Evolutionary conservation across 202 grass and related monocot genomes (phyloP).

Genomic region (Miscanthus sacchariflorus): DNA sequence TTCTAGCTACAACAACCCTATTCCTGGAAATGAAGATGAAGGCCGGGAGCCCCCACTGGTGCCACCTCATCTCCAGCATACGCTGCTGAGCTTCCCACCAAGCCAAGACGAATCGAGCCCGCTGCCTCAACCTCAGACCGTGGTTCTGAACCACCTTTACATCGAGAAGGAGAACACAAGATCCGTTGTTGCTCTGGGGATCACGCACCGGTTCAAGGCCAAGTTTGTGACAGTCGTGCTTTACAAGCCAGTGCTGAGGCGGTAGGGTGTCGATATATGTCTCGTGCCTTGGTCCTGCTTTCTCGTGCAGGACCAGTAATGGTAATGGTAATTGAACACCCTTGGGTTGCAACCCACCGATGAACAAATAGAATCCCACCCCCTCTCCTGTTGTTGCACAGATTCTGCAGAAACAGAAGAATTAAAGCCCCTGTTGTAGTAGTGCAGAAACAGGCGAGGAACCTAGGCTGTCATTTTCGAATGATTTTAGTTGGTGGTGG

Average conservation of each 20-base stretch:
- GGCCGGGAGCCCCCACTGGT: slow-evolving; percentile 80
- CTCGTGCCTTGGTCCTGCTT: slow-evolving; percentile 36
- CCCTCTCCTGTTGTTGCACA: slow-evolving; percentile 17
- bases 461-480: slow-evolving; percentile 44
- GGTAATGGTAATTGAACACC: slow-evolving; percentile 11
- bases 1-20: slow-evolving; percentile 85
- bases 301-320: slow-evolving; percentile 11
- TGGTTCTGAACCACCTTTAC: slow-evolving; percentile 98
- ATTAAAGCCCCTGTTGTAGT: slow-evolving; percentile 13
- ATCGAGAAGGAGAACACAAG: slow-evolving; percentile 94
- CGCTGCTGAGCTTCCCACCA: slow-evolving; percentile 77
- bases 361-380: slow-evolving; percentile 35
- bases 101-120: slow-evolving; percentile 77
- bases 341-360: slow-evolving; percentile 11
- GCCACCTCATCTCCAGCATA: slow-evolving; percentile 86
- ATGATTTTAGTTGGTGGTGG: slow-evolving; percentile 46
- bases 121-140: slow-evolving; percentile 77
- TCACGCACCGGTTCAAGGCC: slow-evolving; percentile 86
- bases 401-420: slow-evolving; percentile 45
- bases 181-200: slow-evolving; percentile 83
- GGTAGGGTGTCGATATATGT: slow-evolving; percentile 56
- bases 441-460: slow-evolving; percentile 43
- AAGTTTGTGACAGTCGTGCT: slow-evolving; percentile 96
- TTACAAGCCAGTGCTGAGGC: slow-evolving; percentile 96
- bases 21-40: slow-evolving; percentile 87